These are phyloP conservation scores for Cryptococcus sp. DNA, from an alignment of 1,284 basidiomycete genomes.

Conservation along the genomic window DNA sequence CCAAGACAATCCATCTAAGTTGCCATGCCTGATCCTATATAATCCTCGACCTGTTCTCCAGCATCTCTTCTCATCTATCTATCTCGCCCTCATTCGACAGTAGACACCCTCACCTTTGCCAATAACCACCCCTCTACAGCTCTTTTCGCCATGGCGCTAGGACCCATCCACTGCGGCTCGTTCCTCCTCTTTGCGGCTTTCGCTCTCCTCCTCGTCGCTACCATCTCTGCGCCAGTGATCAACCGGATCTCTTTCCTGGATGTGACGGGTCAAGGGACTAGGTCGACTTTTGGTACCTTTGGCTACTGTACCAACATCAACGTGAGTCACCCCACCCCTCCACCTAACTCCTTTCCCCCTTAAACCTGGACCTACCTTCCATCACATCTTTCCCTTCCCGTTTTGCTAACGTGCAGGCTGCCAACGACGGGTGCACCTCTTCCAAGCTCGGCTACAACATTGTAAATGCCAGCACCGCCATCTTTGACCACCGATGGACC, in stretches of 20 bases:
- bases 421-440: constrained; percentile 17
- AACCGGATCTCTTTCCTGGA: constrained; percentile 32
- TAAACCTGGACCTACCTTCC: not conserved
- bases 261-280: constrained; percentile 11
- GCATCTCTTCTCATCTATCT: too few relatives aligned
- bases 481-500: constrained; percentile 12
- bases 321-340: constrained; percentile 5
- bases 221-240: constrained; percentile 37
- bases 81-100: too few relatives aligned
- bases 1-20: too few relatives aligned
- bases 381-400: not conserved
- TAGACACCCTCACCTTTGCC: too few relatives aligned
- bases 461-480: constrained; percentile 12
- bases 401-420: too few relatives aligned
- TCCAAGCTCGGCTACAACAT: constrained; percentile 27
- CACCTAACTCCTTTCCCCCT: not conserved
- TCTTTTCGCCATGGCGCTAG: constrained; percentile 13
- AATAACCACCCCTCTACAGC: not conserved
- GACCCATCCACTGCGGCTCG: constrained; percentile 24
- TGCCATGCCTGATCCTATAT: too few relatives aligned
- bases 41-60: too few relatives aligned
- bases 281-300: constrained; percentile 33
- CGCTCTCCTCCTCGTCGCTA: constrained; percentile 29
- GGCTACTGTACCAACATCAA: constrained; percentile 31
- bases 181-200: constrained; percentile 35